Evolutionary conservation across 768 basidiomycete genomes (phyloP), one percentile per base, ranked within the genome.

Genomic region (Leccinum variicolor): DNA sequence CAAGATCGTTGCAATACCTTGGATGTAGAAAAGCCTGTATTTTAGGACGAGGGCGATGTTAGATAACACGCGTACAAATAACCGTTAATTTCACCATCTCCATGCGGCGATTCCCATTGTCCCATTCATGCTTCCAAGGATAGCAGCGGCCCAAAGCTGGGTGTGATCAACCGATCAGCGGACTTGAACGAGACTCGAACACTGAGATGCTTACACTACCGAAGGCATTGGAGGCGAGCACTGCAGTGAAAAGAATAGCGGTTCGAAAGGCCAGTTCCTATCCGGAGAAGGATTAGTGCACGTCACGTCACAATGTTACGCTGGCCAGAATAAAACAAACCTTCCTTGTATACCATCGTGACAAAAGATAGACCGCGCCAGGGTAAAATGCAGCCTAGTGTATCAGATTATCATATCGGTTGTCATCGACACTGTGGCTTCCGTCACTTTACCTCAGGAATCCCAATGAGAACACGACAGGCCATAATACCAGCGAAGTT

Each of bases 211-310:
- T 66, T 56, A 87, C 86, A 54, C 80, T 76, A 47, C 87, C 86
- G 62, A 88, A 86, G 2, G 87, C 86, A 67, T 84, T 84, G 3
- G 85, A 83, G 41, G 86, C 73, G 9, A 87, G 74, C 13, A 82
- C 64, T 8, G 84, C 85, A 1, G 77, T 75, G 62, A 81, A 85
- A 4, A 89, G 74, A 43, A 87, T 75, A 1, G 84, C 82, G 14
- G 81, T 79, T 36, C 86, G 80, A 55, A 88, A 81, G 1, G 84
- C 81, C 17, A 87, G 72, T 73, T 89, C 85, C 84, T 86, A 31
- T 0, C 31, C 0, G 1, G n/a, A 54, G 39, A 48, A 13, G 1
- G 28, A 29, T 54, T 5, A 9, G 17, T 11, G 21, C 8, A 19
- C 21, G 21, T 39, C 8, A 19, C 21, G 21, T 39, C 4, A n/a